phyloP scores from a whole-genome alignment of 2,329 filamentous ascomycete genomes.

The Rutstroemia sp. region DNA sequence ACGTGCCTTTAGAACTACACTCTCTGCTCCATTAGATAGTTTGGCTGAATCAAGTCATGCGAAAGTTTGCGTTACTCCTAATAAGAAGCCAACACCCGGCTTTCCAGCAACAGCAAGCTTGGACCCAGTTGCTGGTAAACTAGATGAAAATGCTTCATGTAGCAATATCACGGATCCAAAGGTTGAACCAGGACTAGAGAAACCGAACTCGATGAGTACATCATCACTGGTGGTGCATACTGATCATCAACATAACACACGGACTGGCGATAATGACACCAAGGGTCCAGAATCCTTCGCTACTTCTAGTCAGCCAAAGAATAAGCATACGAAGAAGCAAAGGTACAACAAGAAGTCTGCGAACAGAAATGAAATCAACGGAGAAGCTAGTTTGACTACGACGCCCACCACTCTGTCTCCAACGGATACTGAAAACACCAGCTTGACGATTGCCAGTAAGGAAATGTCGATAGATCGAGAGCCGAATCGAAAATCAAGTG shows the following conservation, averaged over 20 bases:
- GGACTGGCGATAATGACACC: not conserved
- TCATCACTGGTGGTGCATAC: no score
- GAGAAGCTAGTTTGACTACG: not conserved
- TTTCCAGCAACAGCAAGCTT: no score
- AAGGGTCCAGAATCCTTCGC: not conserved
- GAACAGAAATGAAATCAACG: not conserved
- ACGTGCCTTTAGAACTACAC: not conserved
- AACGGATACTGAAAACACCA: not conserved
- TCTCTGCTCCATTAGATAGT: not conserved
- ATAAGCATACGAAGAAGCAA: slow-evolving; percentile 1
- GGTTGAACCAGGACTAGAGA: no score
- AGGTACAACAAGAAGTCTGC: slow-evolving; percentile 7
- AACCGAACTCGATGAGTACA: no score
- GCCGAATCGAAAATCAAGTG: slow-evolving; percentile 12
- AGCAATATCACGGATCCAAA: no score
- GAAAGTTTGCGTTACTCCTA: not conserved
- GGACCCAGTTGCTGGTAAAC: no score
- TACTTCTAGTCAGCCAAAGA: not conserved
- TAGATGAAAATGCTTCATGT: no score
- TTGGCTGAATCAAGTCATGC: not conserved
- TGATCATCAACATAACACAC: not conserved
- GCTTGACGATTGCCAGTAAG: not conserved
- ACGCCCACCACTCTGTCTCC: not conserved
- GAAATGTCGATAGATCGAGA: slow-evolving; percentile 11
- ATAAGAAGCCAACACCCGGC: no score